Evolutionary conservation across 345 rosid genomes (phyloP), one percentile per base, ranked within the genome.

Genomic region (Melastoma malabathricum): DNA sequence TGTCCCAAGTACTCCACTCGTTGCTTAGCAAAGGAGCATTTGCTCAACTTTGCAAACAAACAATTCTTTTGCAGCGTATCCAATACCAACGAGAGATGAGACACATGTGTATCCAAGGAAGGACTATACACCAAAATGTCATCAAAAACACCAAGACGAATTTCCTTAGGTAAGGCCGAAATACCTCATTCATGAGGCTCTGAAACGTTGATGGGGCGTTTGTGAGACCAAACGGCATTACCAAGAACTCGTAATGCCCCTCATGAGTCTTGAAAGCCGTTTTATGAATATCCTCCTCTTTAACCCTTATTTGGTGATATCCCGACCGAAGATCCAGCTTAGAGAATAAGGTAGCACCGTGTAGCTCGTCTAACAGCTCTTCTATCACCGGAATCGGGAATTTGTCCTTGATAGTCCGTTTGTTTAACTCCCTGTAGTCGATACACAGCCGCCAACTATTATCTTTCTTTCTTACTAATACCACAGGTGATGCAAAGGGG

Each of bases 171-270:
- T 6, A 31, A 0, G 25, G 20, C 10, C 5, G 2, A 2, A 64
- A 50, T 0, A 63, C 3, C 5, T 23, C 9, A 16, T 64, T 64
- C 55, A 64, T 59, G 0, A 31, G 22, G 0, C 43, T 23, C 29
- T 64, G 49, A 16, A 54, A 64, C 0, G 63, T 64, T 8, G 64
- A 46, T 3, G 64, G 68, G 3, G 50, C 58, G 22, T 58, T 64
- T 0, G 63, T 50, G 3, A 64, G 29, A 0, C 59, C 54, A 41
- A 58, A 53, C 13, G 59, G 50, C 68, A 64, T 58, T 0, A 58
- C 62, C 0, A 57, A 9, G 17, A 51, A 64, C 9, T 64, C 63
- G 22, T 46, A 57, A 23, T 64, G 68, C 6, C 63, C 63, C 6
- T 51, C 43, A 22, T 63, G 67, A 8, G 44, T 57, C 7, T 43